Percentiles rank a stretch among this genome's conserved stretches.
Evolutionary conservation across 2,329 filamentous ascomycete species (phyloP).

Genomic region (Botrytis cinerea): DNA sequence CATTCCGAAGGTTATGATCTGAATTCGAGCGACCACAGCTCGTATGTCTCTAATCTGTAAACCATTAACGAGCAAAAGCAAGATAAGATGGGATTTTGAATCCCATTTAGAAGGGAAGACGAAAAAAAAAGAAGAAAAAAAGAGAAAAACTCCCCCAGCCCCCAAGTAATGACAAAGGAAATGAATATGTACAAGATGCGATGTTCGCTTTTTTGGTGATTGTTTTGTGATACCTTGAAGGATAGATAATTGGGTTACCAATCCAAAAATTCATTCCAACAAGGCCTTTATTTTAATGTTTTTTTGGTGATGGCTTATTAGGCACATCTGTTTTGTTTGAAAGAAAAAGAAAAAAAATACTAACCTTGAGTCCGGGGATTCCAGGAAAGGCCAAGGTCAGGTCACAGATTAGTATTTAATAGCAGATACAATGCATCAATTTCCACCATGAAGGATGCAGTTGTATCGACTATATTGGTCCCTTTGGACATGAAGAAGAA

Average conservation of each 20-base stretch:
- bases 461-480: constrained; percentile 5
- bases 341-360: constrained; percentile 6
- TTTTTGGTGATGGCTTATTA: constrained; percentile 24
- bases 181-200: constrained; percentile 17
- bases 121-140: no score
- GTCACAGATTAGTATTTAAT: constrained; percentile 22
- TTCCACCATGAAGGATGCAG: constrained; percentile 10
- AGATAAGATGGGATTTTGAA: not conserved
- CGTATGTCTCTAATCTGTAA: constrained; percentile 23
- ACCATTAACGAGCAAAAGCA: constrained; percentile 21
- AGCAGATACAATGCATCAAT: constrained; percentile 8
- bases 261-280: not conserved
- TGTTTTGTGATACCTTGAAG: constrained; percentile 23
- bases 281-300: constrained; percentile 21
- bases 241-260: constrained; percentile 21
- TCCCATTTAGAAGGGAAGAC: no score
- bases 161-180: constrained; percentile 6
- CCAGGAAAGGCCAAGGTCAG: constrained; percentile 19
- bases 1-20: not conserved
- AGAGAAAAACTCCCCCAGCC: not conserved
- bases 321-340: constrained; percentile 17
- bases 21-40: constrained; percentile 14
- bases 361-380: constrained; percentile 13
- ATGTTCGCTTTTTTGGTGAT: constrained; percentile 26
- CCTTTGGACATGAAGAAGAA: not conserved